A percentile compares a stretch with the other conserved stretches of the same genome.
Evolutionary conservation across 1,284 basidiomycete species (phyloP).

Genomic region (Pseudozyma pruni): DNA sequence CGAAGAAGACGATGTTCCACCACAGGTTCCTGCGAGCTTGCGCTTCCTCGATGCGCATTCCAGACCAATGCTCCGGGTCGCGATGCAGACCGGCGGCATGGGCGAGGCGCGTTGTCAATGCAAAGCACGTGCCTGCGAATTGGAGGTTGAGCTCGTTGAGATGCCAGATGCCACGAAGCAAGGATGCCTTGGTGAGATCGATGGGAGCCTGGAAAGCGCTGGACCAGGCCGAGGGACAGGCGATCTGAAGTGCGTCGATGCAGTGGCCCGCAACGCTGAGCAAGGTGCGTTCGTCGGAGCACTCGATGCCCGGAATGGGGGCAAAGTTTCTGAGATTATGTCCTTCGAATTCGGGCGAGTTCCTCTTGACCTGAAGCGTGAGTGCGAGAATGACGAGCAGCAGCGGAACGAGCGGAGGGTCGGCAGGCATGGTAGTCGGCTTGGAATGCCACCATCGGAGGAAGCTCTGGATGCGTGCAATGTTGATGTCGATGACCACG

Average conservation of each 20-base stretch:
- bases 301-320: slow-evolving; percentile 36
- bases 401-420: slow-evolving; percentile 57
- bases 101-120: slow-evolving; percentile 51
- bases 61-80: slow-evolving; percentile 55
- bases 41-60: slow-evolving; percentile 57
- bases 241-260: slow-evolving; percentile 56
- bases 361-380: slow-evolving; percentile 54
- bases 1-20: slow-evolving; percentile 54
- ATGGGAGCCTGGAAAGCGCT: slow-evolving; percentile 59
- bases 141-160: slow-evolving; percentile 57
- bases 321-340: slow-evolving; percentile 32
- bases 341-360: slow-evolving; percentile 35
- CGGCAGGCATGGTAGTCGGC: slow-evolving; percentile 57
- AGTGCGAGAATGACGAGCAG: slow-evolving; percentile 59
- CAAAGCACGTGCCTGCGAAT: slow-evolving; percentile 57
- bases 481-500: slow-evolving; percentile 56
- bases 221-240: slow-evolving; percentile 57
- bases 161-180: slow-evolving; percentile 60
- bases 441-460: slow-evolving; percentile 60
- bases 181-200: slow-evolving; percentile 56
- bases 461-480: slow-evolving; percentile 54
- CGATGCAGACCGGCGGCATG: slow-evolving; percentile 59
- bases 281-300: slow-evolving; percentile 52
- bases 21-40: slow-evolving; percentile 55
- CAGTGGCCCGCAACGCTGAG: slow-evolving; percentile 57